Conservation (phyloP, 371 early-diverging fungal genomes). For the Rhizopus delemar region DNA sequence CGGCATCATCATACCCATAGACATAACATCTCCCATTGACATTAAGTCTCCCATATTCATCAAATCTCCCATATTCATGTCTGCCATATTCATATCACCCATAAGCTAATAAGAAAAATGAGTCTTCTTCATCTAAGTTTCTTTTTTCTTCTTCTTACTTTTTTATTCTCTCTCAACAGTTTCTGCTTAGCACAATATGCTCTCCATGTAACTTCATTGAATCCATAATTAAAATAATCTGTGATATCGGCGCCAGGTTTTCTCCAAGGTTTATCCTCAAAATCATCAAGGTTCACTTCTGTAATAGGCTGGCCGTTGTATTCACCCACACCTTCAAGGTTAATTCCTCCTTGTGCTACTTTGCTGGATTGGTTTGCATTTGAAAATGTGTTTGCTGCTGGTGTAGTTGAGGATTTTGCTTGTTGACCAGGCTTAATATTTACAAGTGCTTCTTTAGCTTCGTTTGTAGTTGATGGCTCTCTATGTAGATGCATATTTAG, state of each 20-base stretch:
- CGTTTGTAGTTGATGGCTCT: conserved; percentile 6
- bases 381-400: conserved; percentile 17
- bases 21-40: conserved; percentile 49
- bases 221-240: conserved; percentile 99
- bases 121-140: neutral
- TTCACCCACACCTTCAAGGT: conserved; percentile 73
- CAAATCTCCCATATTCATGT: conserved; percentile 42
- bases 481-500: neutral
- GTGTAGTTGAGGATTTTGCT: conserved; percentile 27
- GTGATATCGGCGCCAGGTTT: conserved; percentile 97
- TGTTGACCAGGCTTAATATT: conserved; percentile 62
- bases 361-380: conserved; percentile 32
- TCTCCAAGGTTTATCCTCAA: conserved; percentile 96
- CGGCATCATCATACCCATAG: conserved; percentile 71
- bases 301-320: conserved; percentile 79
- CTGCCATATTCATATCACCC: conserved; percentile 26
- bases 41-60: conserved; percentile 59
- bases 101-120: conserved; percentile 23
- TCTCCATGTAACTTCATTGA: conserved; percentile 94
- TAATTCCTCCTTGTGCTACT: conserved; percentile 55
- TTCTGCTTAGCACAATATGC: conserved; percentile 91
- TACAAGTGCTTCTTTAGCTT: conserved; percentile 50
- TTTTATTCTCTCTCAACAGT: conserved; percentile 68
- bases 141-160: conserved; percentile 19
- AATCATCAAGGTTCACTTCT: conserved; percentile 85